Base-by-base conservation (phyloP, 2,329 filamentous ascomycete genomes). In the Trichophyton schoenleinii region DNA sequence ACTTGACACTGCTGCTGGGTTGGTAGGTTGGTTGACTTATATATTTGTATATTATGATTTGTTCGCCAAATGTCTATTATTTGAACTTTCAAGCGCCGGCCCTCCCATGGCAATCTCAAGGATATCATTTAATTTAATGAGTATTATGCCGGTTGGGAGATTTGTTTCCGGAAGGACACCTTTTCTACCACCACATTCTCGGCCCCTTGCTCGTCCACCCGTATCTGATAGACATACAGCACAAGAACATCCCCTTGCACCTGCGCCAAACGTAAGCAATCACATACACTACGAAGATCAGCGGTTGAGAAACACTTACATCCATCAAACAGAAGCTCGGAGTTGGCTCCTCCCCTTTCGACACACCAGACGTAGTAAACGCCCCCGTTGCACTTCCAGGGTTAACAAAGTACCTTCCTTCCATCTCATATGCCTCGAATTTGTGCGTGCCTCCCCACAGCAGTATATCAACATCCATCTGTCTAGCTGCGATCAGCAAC, bases 271-370 rank as follows among this genome's bases (percentile, higher is more conserved):
- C 59, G 22, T n/a, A 15, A 44, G 20, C 20, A 59, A 59, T 9
- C 18, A 0, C 8, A 18, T 38, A 20, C 9, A 7, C 9, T 41
- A 59, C 20, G 25, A 59, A 41, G 31, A 53, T 31, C 46, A 28
- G 61, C 3, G 44, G 20, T 18, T n/a, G 7, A 58, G 49, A 58
- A 60, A 53, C 31, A 87, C 90, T 79, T 74, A 96, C 91, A 82
- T 97, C 92, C 92, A 97, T 96, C 73, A 97, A 77, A 71, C 94
- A 96, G 75, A 97, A 96, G 72, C 91, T 96, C 28, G 92, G 92
- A 61, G 86, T 86, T 25, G 87, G 88, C 61, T 92, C 88, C 70
- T 88, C 88, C 70, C 88, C 82, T 36, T 77, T 80, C 49, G 80
- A 79, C 77, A 81, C 83, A 76, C 80, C 84, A 13, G 79, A 79